A percentile compares a stretch with the other conserved stretches of the same genome.
Conservation (phyloP, 306 rosid genomes). For the Trifolium subterraneum region DNA sequence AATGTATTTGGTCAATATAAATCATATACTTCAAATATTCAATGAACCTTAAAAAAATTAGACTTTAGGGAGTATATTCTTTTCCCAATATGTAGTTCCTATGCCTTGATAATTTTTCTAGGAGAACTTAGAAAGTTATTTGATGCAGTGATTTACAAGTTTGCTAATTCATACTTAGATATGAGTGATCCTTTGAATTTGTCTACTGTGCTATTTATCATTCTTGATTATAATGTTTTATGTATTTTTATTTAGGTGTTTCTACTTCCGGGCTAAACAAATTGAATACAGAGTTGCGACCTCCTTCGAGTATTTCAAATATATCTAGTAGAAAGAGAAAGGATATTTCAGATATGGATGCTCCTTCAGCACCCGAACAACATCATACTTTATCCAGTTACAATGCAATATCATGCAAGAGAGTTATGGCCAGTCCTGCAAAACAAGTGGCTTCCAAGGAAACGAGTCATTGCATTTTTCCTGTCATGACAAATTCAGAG, state of each 20-base stretch:
- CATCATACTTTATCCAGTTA: constrained; percentile 36
- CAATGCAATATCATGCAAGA: constrained; percentile 81
- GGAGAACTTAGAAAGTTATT: too few relatives aligned
- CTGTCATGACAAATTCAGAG: constrained; percentile 13
- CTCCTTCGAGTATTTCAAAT: neutral
- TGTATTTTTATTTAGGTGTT: neutral
- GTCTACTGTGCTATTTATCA: too few relatives aligned
- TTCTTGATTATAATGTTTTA: too few relatives aligned
- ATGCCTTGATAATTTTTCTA: too few relatives aligned
- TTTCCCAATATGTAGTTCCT: too few relatives aligned
- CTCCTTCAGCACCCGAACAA: neutral
- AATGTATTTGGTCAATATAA: too few relatives aligned
- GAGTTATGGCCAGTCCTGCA: constrained; percentile 83
- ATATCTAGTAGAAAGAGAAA: neutral
- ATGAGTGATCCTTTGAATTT: too few relatives aligned
- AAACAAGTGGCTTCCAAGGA: constrained; percentile 72
- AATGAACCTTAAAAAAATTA: too few relatives aligned
- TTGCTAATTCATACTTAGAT: too few relatives aligned
- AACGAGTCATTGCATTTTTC: constrained; percentile 74
- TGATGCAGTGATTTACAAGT: too few relatives aligned
- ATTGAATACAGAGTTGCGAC: neutral
- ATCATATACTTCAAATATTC: too few relatives aligned
- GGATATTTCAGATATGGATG: neutral
- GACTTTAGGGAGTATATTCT: too few relatives aligned
- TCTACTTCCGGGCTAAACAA: neutral